Percentiles rank a stretch among this genome's conserved stretches.
These are phyloP conservation scores for Rhynchospora pubera DNA, from an alignment of 176 grass and related monocot genomes.

Conservation along the genomic window DNA sequence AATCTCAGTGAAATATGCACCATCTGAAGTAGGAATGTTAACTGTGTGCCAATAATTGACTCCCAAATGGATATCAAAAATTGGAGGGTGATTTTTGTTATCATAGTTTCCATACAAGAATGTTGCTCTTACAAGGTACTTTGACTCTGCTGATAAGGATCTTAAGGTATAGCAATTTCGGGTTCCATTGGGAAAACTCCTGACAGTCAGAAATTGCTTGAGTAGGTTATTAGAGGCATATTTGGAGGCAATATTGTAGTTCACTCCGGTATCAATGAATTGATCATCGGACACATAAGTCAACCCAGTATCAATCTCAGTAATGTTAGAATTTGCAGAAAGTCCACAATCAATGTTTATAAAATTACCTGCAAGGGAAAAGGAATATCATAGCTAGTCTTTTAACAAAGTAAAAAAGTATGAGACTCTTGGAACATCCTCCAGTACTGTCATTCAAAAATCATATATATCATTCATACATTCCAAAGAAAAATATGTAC, in stretches of 20 bases:
- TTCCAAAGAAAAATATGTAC: no score
- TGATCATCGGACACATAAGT: conserved; percentile 43
- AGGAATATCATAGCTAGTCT: no score
- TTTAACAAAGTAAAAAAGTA: no score
- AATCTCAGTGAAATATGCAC: conserved; percentile 23
- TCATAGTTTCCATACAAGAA: conserved; percentile 49
- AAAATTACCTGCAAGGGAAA: no score
- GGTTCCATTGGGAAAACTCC: conserved; percentile 26
- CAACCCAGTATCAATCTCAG: conserved; percentile 21
- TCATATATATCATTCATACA: no score
- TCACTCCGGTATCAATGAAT: conserved; percentile 35
- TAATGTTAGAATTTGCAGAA: conserved; percentile 13
- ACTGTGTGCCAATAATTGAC: conserved; percentile 32
- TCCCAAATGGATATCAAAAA: conserved; percentile 45
- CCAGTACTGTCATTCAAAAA: no score
- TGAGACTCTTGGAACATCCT: no score
- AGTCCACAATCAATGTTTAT: conserved; percentile 57
- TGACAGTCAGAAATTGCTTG: background rate
- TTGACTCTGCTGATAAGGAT: conserved; percentile 27
- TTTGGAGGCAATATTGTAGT: conserved; percentile 29
- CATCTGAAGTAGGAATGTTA: background rate
- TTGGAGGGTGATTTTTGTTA: conserved; percentile 21
- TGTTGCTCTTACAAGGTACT: conserved; percentile 38
- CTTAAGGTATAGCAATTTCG: conserved; percentile 45
- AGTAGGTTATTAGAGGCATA: conserved; percentile 5